Conservation (phyloP, 768 basidiomycete species). For the Suillus weaverae region DNA sequence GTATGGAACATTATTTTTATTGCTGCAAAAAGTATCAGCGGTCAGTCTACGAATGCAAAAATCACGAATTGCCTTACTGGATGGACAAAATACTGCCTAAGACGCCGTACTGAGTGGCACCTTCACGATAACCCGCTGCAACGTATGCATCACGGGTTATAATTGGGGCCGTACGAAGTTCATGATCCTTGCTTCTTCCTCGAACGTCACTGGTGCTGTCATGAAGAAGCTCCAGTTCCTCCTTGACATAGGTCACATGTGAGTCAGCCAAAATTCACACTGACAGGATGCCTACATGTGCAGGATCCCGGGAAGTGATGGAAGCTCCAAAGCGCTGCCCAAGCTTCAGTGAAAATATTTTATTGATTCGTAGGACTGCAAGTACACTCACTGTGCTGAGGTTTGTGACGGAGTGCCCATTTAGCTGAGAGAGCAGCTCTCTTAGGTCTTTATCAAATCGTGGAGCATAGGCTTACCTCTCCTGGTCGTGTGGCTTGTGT, state of each 20-base stretch:
- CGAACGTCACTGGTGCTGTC: slow-evolving; percentile 19
- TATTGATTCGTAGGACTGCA: too few species aligned
- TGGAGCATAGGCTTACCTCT: neutral
- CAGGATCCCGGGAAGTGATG: neutral
- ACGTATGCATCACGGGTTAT: slow-evolving; percentile 52
- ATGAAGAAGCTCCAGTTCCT: slow-evolving; percentile 34
- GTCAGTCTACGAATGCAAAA: neutral
- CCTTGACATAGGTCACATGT: slow-evolving; percentile 16
- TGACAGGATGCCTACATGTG: slow-evolving; percentile 21
- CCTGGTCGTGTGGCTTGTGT: neutral
- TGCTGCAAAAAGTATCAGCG: slow-evolving; percentile 24
- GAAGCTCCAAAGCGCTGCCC: neutral
- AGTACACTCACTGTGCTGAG: neutral
- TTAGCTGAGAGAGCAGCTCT: neutral
- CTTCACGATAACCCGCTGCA: slow-evolving; percentile 31
- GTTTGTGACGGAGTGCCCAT: neutral
- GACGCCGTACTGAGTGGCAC: slow-evolving; percentile 60
- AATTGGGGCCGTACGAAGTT: slow-evolving; percentile 47
- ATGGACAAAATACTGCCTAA: slow-evolving; percentile 49
- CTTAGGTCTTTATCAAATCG: neutral
- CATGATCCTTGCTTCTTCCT: slow-evolving; percentile 32
- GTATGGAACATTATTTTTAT: slow-evolving; percentile 29
- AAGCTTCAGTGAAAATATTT: neutral
- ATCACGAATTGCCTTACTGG: slow-evolving; percentile 36
- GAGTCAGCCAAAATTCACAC: neutral